A percentile compares a stretch with the other conserved stretches of the same genome.
phyloP scores from a whole-genome alignment of 2,329 filamentous ascomycete species.

The Cladosporium sp. region DNA sequence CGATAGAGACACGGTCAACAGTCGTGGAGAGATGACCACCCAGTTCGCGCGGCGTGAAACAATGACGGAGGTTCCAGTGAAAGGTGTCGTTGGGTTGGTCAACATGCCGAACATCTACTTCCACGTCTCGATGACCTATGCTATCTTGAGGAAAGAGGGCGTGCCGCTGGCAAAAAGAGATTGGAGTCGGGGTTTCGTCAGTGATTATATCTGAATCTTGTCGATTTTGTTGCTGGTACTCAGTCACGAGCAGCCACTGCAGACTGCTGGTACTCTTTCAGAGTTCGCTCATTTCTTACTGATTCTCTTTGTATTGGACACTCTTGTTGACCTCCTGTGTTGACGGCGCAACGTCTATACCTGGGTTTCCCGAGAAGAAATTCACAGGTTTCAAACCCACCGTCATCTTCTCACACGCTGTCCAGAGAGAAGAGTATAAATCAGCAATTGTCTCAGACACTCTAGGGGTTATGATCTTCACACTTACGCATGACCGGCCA shows the following conservation, averaged over 20 bases:
- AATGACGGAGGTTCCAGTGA: background rate
- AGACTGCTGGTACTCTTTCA: no score
- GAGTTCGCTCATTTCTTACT: no score
- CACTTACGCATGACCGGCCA: slow-evolving; percentile 52
- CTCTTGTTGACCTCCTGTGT: slow-evolving; percentile 46
- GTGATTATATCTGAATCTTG: background rate
- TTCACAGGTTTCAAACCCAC: slow-evolving; percentile 48
- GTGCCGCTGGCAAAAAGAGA: slow-evolving; percentile 3
- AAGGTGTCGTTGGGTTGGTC: background rate
- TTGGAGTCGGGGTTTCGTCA: background rate
- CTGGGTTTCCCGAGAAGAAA: slow-evolving; percentile 52
- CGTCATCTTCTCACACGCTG: slow-evolving; percentile 46
- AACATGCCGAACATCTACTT: slow-evolving; percentile 5
- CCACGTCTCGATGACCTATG: slow-evolving; percentile 5
- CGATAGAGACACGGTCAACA: background rate
- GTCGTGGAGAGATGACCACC: background rate
- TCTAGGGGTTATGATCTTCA: no score
- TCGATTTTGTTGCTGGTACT: no score
- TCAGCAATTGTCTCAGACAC: no score
- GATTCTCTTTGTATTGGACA: slow-evolving; percentile 16
- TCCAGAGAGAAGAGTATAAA: no score
- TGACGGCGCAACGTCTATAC: slow-evolving; percentile 49
- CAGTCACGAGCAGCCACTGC: no score
- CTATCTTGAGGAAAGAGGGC: background rate
- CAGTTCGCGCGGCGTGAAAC: background rate